Evolutionary conservation across 2,329 filamentous ascomycete genomes (phyloP).

Genomic region (Calonectria ilicicola): DNA sequence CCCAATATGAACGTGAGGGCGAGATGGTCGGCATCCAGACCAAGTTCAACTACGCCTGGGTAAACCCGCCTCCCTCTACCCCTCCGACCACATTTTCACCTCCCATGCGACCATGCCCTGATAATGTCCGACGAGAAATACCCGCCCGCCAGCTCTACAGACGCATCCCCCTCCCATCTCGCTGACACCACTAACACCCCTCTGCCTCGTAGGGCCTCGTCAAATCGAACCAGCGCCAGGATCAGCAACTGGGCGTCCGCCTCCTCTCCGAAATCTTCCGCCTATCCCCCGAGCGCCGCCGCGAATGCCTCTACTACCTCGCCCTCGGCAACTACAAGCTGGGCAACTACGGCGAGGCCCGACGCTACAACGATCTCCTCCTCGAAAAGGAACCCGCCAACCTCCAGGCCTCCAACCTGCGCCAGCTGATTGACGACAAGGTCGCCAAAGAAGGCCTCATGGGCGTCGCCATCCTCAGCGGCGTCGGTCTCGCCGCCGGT

Average conservation of each 20-base stretch:
- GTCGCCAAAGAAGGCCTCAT: conserved; percentile 94
- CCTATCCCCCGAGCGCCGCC: conserved; percentile 88
- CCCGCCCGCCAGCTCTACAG: not conserved
- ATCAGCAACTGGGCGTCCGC: conserved; percentile 95
- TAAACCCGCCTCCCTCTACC: conserved; percentile 53
- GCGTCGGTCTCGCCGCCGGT: conserved; percentile 92
- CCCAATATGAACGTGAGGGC: conserved; percentile 97
- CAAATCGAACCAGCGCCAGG: conserved; percentile 85
- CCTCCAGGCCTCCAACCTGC: conserved; percentile 88
- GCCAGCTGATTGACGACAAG: conserved; percentile 92
- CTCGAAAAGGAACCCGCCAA: conserved; percentile 93
- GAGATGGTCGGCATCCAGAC: conserved; percentile 97
- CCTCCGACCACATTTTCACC: not conserved
- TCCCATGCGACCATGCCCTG: not conserved
- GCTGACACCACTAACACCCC: not conserved
- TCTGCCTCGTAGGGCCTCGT: conserved; percentile 79
- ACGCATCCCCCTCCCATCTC: not conserved
- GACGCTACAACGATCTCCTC: conserved; percentile 93
- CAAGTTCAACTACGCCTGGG: conserved; percentile 99
- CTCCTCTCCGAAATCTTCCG: conserved; percentile 98
- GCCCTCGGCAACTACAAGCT: conserved; percentile 98
- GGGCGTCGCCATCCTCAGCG: conserved; percentile 94
- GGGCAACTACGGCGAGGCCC: conserved; percentile 94
- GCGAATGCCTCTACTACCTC: conserved; percentile 98
- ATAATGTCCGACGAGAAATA: not conserved